Conservation (phyloP, 495 filamentous ascomycete species). For the Podospora appendiculata region DNA sequence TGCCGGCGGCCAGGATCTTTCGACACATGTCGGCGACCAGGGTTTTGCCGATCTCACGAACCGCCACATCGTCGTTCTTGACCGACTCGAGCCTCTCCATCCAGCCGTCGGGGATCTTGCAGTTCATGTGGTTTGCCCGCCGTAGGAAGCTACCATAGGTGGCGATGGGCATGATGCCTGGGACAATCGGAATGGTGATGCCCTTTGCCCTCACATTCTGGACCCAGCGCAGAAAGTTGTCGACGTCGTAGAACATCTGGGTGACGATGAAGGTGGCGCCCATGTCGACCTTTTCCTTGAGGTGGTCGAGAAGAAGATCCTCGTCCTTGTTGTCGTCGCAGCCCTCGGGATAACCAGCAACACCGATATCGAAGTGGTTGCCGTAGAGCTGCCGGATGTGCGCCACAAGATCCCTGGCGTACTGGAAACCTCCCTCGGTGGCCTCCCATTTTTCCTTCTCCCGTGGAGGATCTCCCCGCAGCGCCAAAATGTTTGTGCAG, state of each 20-base stretch:
- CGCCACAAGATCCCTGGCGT: slow-evolving; percentile 87
- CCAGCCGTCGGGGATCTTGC: slow-evolving; percentile 74
- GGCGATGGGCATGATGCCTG: slow-evolving; percentile 98
- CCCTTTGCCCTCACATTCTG: slow-evolving; percentile 74
- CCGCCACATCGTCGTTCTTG: slow-evolving; percentile 92
- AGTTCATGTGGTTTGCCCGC: slow-evolving; percentile 82
- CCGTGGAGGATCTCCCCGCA: slow-evolving; percentile 90
- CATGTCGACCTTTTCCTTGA: slow-evolving; percentile 97
- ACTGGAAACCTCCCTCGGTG: slow-evolving; percentile 75
- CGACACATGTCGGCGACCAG: slow-evolving; percentile 91
- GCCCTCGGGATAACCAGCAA: slow-evolving; percentile 96
- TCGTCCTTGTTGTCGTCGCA: slow-evolving; percentile 85
- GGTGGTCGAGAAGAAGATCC: slow-evolving; percentile 77
- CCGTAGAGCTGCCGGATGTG: slow-evolving; percentile 88
- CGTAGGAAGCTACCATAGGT: slow-evolving; percentile 89
- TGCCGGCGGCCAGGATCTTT: slow-evolving; percentile 69
- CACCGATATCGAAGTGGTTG: slow-evolving; percentile 95
- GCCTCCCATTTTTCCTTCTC: slow-evolving; percentile 93
- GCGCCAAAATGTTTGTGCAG: slow-evolving; percentile 94
- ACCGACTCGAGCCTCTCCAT: slow-evolving; percentile 76
- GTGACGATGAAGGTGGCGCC: slow-evolving; percentile 92
- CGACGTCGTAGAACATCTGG: slow-evolving; percentile 98
- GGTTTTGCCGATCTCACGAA: slow-evolving; percentile 81
- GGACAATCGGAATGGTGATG: slow-evolving; percentile 84
- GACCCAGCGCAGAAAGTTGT: slow-evolving; percentile 90